Evolutionary conservation across 345 rosid species (phyloP).

Genomic region (Corchorus capsularis): DNA sequence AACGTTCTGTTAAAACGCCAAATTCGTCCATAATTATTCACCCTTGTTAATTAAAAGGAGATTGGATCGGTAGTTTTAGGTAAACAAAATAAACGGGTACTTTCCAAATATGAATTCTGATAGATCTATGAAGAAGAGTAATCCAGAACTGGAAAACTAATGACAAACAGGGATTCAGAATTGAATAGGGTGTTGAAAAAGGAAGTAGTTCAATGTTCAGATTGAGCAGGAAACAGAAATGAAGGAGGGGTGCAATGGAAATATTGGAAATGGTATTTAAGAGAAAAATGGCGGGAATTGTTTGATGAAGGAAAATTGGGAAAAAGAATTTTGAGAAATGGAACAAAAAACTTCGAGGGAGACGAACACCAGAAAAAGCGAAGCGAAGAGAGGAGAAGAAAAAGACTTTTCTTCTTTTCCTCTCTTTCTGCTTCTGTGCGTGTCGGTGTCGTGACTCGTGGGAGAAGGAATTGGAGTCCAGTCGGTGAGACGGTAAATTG

Average conservation of each 20-base stretch:
- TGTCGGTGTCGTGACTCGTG: neutral
- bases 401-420: neutral
- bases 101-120: neutral
- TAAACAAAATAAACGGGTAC: constrained; percentile 9
- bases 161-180: neutral
- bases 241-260: neutral
- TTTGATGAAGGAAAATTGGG: constrained; percentile 15
- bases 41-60: neutral
- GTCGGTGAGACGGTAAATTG: neutral
- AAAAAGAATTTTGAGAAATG: constrained; percentile 12
- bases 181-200: neutral
- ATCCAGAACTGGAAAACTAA: neutral
- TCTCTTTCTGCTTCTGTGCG: neutral
- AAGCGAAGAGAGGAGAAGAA: too few relatives aligned
- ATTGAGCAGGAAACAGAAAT: neutral
- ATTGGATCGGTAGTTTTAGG: neutral
- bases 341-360: constrained; percentile 10
- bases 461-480: too few relatives aligned
- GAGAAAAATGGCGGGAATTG: constrained; percentile 28
- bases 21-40: constrained; percentile 64
- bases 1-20: constrained; percentile 78
- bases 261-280: neutral
- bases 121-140: neutral
- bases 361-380: neutral
- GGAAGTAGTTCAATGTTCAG: neutral